Percentiles rank a stretch among this genome's conserved stretches.
These are phyloP conservation scores for Tanacetum coccineum DNA, from an alignment of 129 eudicot genomes.

Conservation along the genomic window DNA sequence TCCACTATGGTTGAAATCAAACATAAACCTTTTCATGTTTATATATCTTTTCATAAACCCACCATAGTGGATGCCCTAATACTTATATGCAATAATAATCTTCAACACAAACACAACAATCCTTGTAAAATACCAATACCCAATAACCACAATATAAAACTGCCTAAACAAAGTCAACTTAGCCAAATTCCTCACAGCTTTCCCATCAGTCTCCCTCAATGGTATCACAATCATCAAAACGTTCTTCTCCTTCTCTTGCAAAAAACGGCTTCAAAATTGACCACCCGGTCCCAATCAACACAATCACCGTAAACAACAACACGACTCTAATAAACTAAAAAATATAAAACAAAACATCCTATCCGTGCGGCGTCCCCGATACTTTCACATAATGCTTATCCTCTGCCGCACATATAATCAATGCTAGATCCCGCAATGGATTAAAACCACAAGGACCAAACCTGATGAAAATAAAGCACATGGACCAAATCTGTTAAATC, in stretches of 20 bases:
- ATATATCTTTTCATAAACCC: too few species aligned
- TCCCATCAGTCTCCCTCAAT: slow-evolving; percentile 96
- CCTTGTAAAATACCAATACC: not conserved
- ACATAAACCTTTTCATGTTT: too few species aligned
- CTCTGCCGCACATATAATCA: slow-evolving; percentile 95
- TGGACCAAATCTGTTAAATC: too few species aligned
- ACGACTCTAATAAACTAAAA: slow-evolving; percentile 88
- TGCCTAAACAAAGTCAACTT: slow-evolving; percentile 24
- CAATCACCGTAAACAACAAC: slow-evolving; percentile 86
- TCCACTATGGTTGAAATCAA: too few species aligned
- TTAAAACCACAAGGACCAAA: too few species aligned
- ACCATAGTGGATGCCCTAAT: too few species aligned
- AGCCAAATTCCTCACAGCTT: slow-evolving; percentile 89
- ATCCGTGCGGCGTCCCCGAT: slow-evolving; percentile 93
- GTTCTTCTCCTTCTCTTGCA: slow-evolving; percentile 98
- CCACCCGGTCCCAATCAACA: slow-evolving; percentile 96
- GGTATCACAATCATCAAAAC: slow-evolving; percentile 98
- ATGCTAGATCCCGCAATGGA: too few species aligned
- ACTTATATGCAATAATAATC: not conserved
- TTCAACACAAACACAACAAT: not conserved
- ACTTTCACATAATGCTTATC: slow-evolving; percentile 89
- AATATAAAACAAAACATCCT: slow-evolving; percentile 93
- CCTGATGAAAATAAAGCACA: too few species aligned
- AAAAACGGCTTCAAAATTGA: slow-evolving; percentile 89
- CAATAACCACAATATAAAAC: not conserved